Conservation (phyloP, 257 asterid genomes). For the Solanum sitiens region DNA sequence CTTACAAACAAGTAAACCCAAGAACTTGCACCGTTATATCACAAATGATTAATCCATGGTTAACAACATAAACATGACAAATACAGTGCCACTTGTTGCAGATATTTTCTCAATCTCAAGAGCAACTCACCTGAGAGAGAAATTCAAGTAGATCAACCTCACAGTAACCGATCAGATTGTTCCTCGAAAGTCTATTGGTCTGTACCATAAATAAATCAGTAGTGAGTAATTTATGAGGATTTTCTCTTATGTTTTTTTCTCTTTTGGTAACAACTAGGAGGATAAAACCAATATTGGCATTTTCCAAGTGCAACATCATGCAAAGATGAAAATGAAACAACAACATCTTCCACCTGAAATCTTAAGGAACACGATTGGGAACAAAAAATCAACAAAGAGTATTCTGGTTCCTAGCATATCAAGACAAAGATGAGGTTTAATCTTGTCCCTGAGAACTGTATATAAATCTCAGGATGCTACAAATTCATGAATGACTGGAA, state of each 20-base stretch:
- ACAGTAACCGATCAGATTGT: constrained; percentile 80
- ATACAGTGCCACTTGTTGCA: background rate
- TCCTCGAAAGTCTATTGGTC: constrained; percentile 81
- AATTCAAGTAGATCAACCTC: constrained; percentile 83
- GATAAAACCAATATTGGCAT: background rate
- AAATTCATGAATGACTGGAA: background rate
- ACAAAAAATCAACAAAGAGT: background rate
- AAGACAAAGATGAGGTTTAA: background rate
- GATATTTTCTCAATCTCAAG: background rate
- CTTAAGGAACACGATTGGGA: background rate
- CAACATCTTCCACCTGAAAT: background rate
- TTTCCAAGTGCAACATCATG: background rate
- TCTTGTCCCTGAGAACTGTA: background rate
- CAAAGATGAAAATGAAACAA: background rate
- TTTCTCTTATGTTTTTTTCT: background rate
- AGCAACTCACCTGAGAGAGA: constrained; percentile 61
- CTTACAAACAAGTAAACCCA: background rate
- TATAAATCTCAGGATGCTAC: background rate
- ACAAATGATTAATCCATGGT: background rate
- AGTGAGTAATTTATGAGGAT: background rate
- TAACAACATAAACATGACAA: background rate
- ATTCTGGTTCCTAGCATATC: background rate
- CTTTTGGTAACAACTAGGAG: background rate
- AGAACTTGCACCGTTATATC: background rate
- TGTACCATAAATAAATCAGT: constrained; percentile 33